These are phyloP conservation scores for Cladosporium sp. DNA, from an alignment of 2,329 filamentous ascomycete species.

Conservation along the genomic window DNA sequence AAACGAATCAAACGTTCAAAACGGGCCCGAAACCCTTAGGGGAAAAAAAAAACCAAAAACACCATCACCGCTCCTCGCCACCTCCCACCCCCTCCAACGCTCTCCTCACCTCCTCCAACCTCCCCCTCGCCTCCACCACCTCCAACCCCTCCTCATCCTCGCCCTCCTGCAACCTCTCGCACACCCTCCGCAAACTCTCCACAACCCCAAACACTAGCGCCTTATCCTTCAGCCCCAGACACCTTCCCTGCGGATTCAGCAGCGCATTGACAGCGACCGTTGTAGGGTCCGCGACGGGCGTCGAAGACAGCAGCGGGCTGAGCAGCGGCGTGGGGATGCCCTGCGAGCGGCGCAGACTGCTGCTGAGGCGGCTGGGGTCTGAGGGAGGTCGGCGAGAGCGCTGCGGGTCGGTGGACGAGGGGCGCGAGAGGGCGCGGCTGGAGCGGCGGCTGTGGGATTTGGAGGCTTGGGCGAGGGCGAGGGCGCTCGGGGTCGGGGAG, in stretches of 20 bases:
- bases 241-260: slow-evolving; percentile 32
- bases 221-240: slow-evolving; percentile 49
- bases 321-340: slow-evolving; percentile 25
- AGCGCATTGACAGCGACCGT: slow-evolving; percentile 34
- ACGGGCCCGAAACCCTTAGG: no score
- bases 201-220: slow-evolving; percentile 46
- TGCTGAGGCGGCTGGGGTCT: slow-evolving; percentile 3
- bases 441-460: slow-evolving; percentile 10
- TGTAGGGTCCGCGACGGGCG: slow-evolving; percentile 29
- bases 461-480: background rate
- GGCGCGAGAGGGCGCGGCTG: slow-evolving; percentile 2
- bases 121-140: slow-evolving; percentile 42
- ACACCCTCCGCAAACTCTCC: slow-evolving; percentile 50
- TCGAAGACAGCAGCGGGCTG: slow-evolving; percentile 28
- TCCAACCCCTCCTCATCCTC: slow-evolving; percentile 52
- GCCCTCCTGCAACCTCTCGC: slow-evolving; percentile 42
- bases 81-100: background rate
- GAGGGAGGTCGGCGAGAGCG: slow-evolving; percentile 23
- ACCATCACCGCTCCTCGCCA: no score
- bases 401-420: background rate
- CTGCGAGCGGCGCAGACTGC: slow-evolving; percentile 8
- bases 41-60: no score
- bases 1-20: no score
- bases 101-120: slow-evolving; percentile 3
- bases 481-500: background rate